phyloP scores from a whole-genome alignment of 2,329 filamentous ascomycete genomes.

The Sporothrix dimorphospora region DNA sequence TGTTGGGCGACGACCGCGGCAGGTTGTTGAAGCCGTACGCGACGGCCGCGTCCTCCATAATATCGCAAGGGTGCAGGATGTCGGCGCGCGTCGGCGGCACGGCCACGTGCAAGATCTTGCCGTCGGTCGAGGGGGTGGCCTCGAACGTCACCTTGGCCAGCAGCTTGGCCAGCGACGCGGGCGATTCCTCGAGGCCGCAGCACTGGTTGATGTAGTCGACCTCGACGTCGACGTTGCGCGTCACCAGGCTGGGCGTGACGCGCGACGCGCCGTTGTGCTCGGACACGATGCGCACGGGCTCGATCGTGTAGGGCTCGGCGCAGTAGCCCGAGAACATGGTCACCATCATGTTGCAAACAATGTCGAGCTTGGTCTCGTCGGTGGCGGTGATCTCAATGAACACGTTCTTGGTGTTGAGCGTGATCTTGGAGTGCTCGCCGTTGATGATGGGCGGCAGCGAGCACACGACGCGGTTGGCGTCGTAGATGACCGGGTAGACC shows the following conservation, averaged over 20 bases:
- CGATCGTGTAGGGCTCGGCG: constrained; percentile 84
- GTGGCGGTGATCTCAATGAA: constrained; percentile 95
- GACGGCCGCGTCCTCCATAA: constrained; percentile 98
- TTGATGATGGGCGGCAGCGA: constrained; percentile 98
- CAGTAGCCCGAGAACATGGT: constrained; percentile 97
- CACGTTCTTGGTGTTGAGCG: constrained; percentile 84
- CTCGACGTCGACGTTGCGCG: constrained; percentile 77
- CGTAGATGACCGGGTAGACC: constrained; percentile 94
- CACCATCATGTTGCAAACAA: constrained; percentile 80
- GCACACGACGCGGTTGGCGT: constrained; percentile 82
- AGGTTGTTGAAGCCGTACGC: constrained; percentile 98
- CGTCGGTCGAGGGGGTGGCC: constrained; percentile 72
- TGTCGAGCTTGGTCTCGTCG: constrained; percentile 93
- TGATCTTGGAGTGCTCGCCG: constrained; percentile 95
- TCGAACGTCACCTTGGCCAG: constrained; percentile 86
- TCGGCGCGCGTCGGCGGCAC: constrained; percentile 91
- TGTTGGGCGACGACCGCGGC: constrained; percentile 82
- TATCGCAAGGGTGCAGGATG: constrained; percentile 92
- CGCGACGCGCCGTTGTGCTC: constrained; percentile 85
- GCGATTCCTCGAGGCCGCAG: constrained; percentile 77
- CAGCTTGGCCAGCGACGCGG: constrained; percentile 75
- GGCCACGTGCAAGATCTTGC: constrained; percentile 76
- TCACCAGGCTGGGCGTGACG: constrained; percentile 77
- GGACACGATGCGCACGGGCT: constrained; percentile 90
- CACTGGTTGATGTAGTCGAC: constrained; percentile 93